phyloP scores from a whole-genome alignment of 1,284 basidiomycete genomes.

The Cystobasidium pallidum region DNA sequence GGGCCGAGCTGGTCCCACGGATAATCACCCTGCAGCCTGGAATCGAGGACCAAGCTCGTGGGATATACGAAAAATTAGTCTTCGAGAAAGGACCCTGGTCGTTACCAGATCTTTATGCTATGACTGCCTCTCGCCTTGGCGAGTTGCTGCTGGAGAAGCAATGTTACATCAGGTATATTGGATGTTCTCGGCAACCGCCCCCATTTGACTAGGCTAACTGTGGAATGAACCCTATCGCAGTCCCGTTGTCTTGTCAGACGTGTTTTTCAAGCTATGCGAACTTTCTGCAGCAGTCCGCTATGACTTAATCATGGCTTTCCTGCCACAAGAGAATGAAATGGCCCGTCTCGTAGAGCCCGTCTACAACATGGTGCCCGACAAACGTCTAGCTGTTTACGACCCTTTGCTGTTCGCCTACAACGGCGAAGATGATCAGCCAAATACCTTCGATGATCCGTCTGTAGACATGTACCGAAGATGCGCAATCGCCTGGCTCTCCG shows the following conservation, averaged over 20 bases:
- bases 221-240: not conserved
- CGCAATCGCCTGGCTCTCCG: constrained; percentile 65
- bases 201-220: not conserved
- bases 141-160: constrained; percentile 14
- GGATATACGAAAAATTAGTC: constrained; percentile 5
- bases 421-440: not conserved
- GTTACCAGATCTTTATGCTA: constrained; percentile 1
- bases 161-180: not conserved
- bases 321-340: constrained; percentile 7
- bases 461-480: constrained; percentile 65
- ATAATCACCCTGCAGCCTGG: not conserved
- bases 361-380: not conserved
- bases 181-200: not conserved
- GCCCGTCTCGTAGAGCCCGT: not conserved
- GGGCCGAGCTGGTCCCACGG: constrained; percentile 10
- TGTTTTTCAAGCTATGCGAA: constrained; percentile 1
- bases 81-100: not conserved
- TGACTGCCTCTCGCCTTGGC: constrained; percentile 3
- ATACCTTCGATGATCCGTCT: not conserved
- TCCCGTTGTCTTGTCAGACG: not conserved
- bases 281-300: not conserved
- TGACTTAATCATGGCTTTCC: not conserved
- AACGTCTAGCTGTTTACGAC: not conserved
- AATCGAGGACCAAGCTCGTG: not conserved
- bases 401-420: not conserved